Base-by-base conservation (phyloP, 2,329 filamentous ascomycete species). In the Neurospora sp. region DNA sequence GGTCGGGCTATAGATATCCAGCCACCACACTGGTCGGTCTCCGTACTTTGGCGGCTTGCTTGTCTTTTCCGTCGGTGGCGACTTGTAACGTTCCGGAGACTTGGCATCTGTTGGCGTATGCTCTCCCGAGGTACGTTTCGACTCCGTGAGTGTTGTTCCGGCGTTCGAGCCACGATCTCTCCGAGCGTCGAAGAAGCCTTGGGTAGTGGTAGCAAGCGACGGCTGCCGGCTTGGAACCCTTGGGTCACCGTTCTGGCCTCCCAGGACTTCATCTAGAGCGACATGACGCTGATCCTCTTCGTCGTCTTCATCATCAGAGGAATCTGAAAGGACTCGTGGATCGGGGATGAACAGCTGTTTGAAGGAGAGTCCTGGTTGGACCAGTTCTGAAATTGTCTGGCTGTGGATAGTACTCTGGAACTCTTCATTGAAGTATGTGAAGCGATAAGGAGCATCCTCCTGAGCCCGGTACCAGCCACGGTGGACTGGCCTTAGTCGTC, bases 391-490 rank as follows among this genome's bases (percentile, higher is more conserved):
- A 70, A 99, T 97, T 0, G 91, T 96, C 79, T 97, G 92, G 71
- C 93, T 96, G 80, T 99, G 96, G 72, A 99, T 96, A 0, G 96
- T 99, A 79, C 92, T 96, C 76, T 93, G 91, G 69, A 98, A 93
- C 73, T 97, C 93, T 78, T 98, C 96, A 79, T 98, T 98, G 85
- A 99, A 99, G 80, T 99, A 99, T 0, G 96, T 98, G 79, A 97
- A 99, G 36, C 96, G 88, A 79, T 96, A 98, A 0, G 96, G 96
- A 0, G 91, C 89, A 73, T 97, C 95, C 71, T 97, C 94, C 73
- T 96, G 92, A 68, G 92, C 89, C 46, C 91, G 88, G 78, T 93
- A 95, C 95, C 95, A 99, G 15, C 87, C 87, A 74, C 87, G 87
- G 73, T 91, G 89, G 46, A 92, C 88, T 62, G 52, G 52, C 5